Evolutionary conservation across 371 early-diverging fungal species (phyloP), one percentile per base, ranked within the genome.

Genomic region (Neoconidiobolus thromboides): DNA sequence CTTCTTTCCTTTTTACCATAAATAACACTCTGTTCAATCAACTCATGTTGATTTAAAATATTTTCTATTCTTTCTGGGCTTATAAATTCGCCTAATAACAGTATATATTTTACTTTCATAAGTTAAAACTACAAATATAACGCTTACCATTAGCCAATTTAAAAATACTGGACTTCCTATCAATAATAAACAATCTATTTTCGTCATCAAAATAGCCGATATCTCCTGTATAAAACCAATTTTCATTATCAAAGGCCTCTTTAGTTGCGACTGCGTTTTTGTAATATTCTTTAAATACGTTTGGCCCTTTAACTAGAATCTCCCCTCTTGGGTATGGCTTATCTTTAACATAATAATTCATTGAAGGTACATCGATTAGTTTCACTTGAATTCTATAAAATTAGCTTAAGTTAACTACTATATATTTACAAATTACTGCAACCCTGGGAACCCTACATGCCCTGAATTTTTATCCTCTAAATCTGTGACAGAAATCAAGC

Each of bases 121-220:
- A 26, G 0, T 0, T 26, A 26, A 26, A 26, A 26, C 26, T 26
- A 26, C 26, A 26, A 26, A 26, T 26, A 26, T 26, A 26, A 0
- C 0, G 26, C 26, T 26, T 26, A 26, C 26, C 26, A 26, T 26
- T 26, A 26, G 26, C 66, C 51, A 81, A 62, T 64, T 99, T 99
- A 80, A 99, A 97, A 57, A 97, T 91, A 65, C 93, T 92, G 77
- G 98, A 98, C 68, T 88, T 87, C 47, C 99, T 77, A 71, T 98
- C 99, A 66, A 97, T 85, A 64, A 98, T 87, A 1, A 68, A 63
- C 1, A 70, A 64, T 51, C 85, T 86, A 50, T 4, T 47, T 12
- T 79, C 68, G 7, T 63, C 59, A 39, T 72, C 69, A 50, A 92
- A 68, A 65, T 71, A 69, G 36, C 85, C 96, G 68, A 99, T 83